Conservation (phyloP, 1,139 yeast species). For the Nadsonia commutata region DNA sequence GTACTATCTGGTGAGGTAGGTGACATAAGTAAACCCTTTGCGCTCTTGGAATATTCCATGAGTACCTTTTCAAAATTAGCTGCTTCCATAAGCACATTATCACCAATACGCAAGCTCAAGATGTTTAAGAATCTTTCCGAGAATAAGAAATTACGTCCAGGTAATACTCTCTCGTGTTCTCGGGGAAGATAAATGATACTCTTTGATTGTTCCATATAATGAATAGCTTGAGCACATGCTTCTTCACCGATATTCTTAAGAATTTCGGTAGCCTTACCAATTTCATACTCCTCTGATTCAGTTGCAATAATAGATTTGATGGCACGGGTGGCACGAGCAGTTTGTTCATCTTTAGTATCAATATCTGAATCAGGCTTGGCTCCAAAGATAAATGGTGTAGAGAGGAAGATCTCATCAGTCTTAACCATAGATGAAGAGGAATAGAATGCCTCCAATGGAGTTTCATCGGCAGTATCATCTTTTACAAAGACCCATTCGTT, state of each 20-base stretch:
- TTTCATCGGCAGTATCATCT: slow-evolving; percentile 4
- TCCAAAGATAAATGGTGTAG: slow-evolving; percentile 10
- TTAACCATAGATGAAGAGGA: slow-evolving; percentile 18
- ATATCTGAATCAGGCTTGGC: neutral
- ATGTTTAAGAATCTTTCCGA: slow-evolving; percentile 40
- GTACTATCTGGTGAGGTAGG: slow-evolving; percentile 44
- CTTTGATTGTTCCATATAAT: slow-evolving; percentile 37
- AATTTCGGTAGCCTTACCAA: slow-evolving; percentile 29
- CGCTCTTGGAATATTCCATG: slow-evolving; percentile 25
- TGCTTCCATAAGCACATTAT: slow-evolving; percentile 33
- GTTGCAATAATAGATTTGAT: slow-evolving; percentile 52
- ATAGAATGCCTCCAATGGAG: slow-evolving; percentile 12
- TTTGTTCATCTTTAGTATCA: slow-evolving; percentile 13
- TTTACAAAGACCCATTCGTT: slow-evolving; percentile 21
- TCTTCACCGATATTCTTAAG: slow-evolving; percentile 32
- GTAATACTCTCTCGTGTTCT: slow-evolving; percentile 28
- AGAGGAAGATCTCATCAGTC: slow-evolving; percentile 15
- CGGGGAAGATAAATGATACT: slow-evolving; percentile 38
- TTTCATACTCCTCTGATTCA: slow-evolving; percentile 32
- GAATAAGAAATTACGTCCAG: slow-evolving; percentile 35
- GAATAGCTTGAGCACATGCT: slow-evolving; percentile 35
- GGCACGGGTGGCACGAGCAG: slow-evolving; percentile 18
- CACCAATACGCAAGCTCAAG: slow-evolving; percentile 29
- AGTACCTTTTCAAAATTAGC: slow-evolving; percentile 30
- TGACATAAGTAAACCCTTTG: slow-evolving; percentile 43